phyloP scores from a whole-genome alignment of 495 filamentous ascomycete species.

The Hypoxylon lenormandii region DNA sequence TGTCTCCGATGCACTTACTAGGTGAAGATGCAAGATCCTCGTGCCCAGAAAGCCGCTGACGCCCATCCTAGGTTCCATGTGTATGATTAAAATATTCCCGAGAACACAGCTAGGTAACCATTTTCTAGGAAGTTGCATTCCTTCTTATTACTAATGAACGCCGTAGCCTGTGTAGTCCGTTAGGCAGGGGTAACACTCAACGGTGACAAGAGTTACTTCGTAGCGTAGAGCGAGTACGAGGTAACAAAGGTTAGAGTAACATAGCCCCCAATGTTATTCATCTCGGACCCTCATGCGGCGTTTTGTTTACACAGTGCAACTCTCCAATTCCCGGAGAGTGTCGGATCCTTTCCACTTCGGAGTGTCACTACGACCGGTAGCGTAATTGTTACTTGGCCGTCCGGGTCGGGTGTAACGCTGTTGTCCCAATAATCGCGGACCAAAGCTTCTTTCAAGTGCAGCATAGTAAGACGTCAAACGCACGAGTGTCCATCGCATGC shows the following conservation, averaged over 20 bases:
- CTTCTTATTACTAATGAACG: background rate
- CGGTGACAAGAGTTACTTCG: too few species aligned
- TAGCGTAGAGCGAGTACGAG: too few species aligned
- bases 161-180: background rate
- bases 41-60: too few species aligned
- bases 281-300: background rate
- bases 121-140: too few species aligned
- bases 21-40: too few species aligned
- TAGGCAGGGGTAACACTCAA: too few species aligned
- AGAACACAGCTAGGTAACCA: too few species aligned
- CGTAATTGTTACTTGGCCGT: background rate
- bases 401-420: background rate
- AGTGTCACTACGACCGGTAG: background rate
- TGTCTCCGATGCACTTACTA: too few species aligned
- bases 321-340: background rate
- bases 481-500: background rate
- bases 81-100: too few species aligned
- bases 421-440: background rate
- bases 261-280: background rate
- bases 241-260: background rate
- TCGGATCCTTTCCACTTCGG: background rate
- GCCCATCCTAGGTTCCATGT: too few species aligned
- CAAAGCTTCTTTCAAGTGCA: constrained; percentile 5
- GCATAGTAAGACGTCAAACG: constrained; percentile 2
- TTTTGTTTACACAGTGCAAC: background rate